Conservation (phyloP, 2,329 filamentous ascomycete genomes). For the Paracorniculantispora psalliotae region DNA sequence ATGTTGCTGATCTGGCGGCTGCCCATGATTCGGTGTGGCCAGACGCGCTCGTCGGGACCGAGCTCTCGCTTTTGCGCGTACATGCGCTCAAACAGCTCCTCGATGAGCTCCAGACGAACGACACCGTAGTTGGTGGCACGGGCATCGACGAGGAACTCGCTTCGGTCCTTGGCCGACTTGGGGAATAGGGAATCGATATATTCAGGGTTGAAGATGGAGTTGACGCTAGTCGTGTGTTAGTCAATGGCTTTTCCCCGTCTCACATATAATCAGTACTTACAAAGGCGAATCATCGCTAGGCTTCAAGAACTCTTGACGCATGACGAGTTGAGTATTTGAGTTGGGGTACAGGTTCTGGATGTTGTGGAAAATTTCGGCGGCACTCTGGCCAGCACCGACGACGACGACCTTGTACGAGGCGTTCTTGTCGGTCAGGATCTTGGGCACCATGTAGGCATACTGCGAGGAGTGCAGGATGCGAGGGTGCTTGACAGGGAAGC, state of each 20-base stretch:
- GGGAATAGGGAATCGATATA: conserved; percentile 73
- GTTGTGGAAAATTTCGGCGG: conserved; percentile 92
- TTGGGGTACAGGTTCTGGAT: conserved; percentile 79
- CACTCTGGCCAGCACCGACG: conserved; percentile 84
- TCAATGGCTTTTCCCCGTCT: no score
- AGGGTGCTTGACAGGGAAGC: conserved; percentile 64
- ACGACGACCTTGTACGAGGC: conserved; percentile 72
- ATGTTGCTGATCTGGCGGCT: conserved; percentile 61
- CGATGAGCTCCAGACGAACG: conserved; percentile 83
- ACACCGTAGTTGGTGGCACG: conserved; percentile 92
- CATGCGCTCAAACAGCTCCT: conserved; percentile 80
- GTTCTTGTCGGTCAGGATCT: conserved; percentile 52
- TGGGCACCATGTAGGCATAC: conserved; percentile 62
- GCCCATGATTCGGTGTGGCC: conserved; percentile 77
- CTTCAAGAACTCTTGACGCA: conserved; percentile 76
- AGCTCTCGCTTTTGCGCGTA: conserved; percentile 78
- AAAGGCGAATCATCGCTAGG: conserved; percentile 96
- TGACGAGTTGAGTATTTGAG: conserved; percentile 69
- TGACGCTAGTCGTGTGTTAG: conserved; percentile 61
- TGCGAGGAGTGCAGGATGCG: conserved; percentile 84
- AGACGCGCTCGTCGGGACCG: conserved; percentile 61
- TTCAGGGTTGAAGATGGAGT: conserved; percentile 91
- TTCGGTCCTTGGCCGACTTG: conserved; percentile 58
- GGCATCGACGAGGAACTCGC: conserved; percentile 58
- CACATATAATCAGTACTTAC: no score